Base-by-base conservation (phyloP, 225 moss, liverwort and hornwort genomes). In the Sphagnum tenellum region DNA sequence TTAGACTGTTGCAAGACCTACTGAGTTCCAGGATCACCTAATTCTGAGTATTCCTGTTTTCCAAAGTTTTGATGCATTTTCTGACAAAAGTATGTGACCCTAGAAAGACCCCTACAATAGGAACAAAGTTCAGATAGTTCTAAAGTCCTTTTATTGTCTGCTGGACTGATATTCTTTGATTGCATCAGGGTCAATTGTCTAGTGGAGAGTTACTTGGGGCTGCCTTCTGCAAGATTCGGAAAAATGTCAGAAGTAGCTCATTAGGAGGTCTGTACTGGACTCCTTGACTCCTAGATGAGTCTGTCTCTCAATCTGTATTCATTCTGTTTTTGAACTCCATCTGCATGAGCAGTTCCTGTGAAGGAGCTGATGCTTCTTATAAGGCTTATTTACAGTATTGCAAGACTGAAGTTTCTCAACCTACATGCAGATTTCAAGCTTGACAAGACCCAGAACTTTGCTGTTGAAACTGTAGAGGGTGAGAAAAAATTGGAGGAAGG, bases 401-500 rank as follows among this genome's bases (percentile, higher is more conserved):
- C 46, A 52, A 12, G 45, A 47, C 12, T 29, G 29, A 29, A 29
- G 29, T 60, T 45, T 59, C 13, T 50, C 10, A 3, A 12, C 55
- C 49, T 13, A 46, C 50, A 10, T 69, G 70, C 81, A 91, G 91
- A 91, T 71, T 88, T 92, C 71, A 88, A 82, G 59, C 84, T 79
- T 59, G 89, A 88, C 73, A 90, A 78, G 70, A 79, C 83, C 58
- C 82, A 88, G 52, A 72, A 71, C 50, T 88, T 88, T 56, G 79
- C 79, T 63, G 74, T 78, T 29, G 88, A 93, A 66, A 88, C 81
- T 49, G 71, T 72, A 51, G 90, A 88, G 66, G 93, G 89, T 59
- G 86, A 88, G 69, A 80, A 77, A 59, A 81, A 82, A 70, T 54
- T 90, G 75, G 88, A 93, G 75, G 82, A 81, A 71, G 93, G 88